Conservation (phyloP, 2,329 filamentous ascomycete species). For the Diaporthe batatas region DNA sequence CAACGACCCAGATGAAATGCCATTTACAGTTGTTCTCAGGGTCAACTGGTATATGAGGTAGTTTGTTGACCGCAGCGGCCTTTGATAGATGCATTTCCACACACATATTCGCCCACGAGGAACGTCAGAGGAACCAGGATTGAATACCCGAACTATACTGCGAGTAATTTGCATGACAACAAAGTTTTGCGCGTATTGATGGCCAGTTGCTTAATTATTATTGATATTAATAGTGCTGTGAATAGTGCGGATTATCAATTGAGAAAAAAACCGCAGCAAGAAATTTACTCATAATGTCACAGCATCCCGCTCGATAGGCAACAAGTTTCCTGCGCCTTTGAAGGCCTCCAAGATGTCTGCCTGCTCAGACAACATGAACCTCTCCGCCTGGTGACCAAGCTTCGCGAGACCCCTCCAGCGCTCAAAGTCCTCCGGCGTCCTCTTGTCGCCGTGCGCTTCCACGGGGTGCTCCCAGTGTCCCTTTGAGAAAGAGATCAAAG, state of each 20-base stretch:
- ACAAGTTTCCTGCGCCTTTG: conserved; percentile 61
- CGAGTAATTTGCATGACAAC: too few relatives aligned
- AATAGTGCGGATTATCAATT: background rate
- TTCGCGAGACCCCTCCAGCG: conserved; percentile 64
- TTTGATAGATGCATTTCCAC: too few relatives aligned
- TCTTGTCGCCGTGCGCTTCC: conserved; percentile 68
- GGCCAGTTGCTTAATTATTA: too few relatives aligned
- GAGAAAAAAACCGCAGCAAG: background rate
- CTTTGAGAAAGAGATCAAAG: conserved; percentile 66
- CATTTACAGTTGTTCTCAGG: too few relatives aligned
- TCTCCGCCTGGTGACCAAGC: conserved; percentile 63
- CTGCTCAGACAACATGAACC: conserved; percentile 67
- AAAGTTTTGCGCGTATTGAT: too few relatives aligned
- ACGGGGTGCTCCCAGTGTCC: conserved; percentile 67
- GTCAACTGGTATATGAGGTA: too few relatives aligned
- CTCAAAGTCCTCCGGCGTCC: conserved; percentile 62
- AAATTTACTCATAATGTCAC: conserved; percentile 25
- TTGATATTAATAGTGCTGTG: too few relatives aligned
- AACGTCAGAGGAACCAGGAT: too few relatives aligned
- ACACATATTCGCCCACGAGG: too few relatives aligned
- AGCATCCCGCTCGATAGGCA: conserved; percentile 57
- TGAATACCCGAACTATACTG: too few relatives aligned
- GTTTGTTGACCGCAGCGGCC: too few relatives aligned
- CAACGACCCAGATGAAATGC: too few relatives aligned
- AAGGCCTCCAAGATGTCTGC: conserved; percentile 64